These are phyloP conservation scores for Trichoderma orchidacearum DNA, from an alignment of 495 filamentous ascomycete species.

Conservation along the genomic window DNA sequence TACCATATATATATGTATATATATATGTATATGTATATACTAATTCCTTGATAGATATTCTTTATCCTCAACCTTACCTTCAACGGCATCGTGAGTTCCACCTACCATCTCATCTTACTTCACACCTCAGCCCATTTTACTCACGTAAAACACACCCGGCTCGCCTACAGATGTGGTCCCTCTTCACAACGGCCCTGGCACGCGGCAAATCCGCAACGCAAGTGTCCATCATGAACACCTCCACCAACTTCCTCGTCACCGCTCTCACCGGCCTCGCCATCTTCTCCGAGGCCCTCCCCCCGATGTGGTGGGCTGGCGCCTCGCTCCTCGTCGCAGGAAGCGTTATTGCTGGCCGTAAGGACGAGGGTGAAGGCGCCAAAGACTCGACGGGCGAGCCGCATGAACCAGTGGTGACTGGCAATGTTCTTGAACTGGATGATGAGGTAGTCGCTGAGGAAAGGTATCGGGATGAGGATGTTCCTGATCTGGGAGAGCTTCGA, in stretches of 20 bases:
- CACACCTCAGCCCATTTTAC: background rate
- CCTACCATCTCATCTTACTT: background rate
- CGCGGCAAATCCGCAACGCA: slow-evolving; percentile 74
- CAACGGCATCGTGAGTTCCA: slow-evolving; percentile 54
- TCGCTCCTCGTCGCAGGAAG: slow-evolving; percentile 75
- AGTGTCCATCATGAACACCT: slow-evolving; percentile 87
- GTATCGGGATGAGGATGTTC: slow-evolving; percentile 7
- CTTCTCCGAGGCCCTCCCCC: slow-evolving; percentile 27
- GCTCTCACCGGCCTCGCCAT: slow-evolving; percentile 55
- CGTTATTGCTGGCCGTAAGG: slow-evolving; percentile 76
- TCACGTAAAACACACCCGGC: background rate
- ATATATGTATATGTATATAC: no score
- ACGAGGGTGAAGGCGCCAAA: slow-evolving; percentile 31
- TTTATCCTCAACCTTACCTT: slow-evolving; percentile 80
- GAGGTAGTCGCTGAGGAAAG: background rate
- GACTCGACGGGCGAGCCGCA: background rate
- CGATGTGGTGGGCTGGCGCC: slow-evolving; percentile 83
- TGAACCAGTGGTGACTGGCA: background rate
- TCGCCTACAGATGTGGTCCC: slow-evolving; percentile 79
- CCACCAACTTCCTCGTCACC: slow-evolving; percentile 82
- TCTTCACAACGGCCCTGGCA: slow-evolving; percentile 74
- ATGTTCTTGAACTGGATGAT: background rate
- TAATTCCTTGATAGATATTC: no score
- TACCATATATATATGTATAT: no score
- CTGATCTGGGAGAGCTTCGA: slow-evolving; percentile 7